Evolutionary conservation across 495 filamentous ascomycete species (phyloP).

Genomic region (Aspergillus kassunensis): DNA sequence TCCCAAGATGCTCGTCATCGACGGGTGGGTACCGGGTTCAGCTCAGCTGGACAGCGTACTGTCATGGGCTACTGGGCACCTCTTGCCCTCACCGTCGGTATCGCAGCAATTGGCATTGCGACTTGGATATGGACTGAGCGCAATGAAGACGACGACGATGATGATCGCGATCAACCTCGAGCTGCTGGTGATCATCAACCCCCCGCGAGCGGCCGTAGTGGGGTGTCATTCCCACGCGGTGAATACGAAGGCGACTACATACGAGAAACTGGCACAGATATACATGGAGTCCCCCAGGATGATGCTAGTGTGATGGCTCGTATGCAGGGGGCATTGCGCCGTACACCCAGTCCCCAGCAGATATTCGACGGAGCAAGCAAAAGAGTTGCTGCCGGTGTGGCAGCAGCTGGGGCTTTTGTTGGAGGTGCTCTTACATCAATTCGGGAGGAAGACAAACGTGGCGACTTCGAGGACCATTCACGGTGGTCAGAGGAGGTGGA

Average conservation of each 20-base stretch:
- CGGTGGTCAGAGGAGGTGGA: constrained; percentile 82
- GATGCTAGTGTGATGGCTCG: constrained; percentile 67
- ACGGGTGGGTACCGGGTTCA: constrained; percentile 48
- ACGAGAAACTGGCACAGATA: constrained; percentile 26
- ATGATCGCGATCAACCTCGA: constrained; percentile 53
- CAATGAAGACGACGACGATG: constrained; percentile 63
- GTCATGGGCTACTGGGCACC: constrained; percentile 83
- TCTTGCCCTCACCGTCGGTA: constrained; percentile 74
- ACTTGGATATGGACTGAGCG: constrained; percentile 94
- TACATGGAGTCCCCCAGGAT: constrained; percentile 35
- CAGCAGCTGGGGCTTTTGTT: constrained; percentile 76
- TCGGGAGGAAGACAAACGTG: constrained; percentile 75
- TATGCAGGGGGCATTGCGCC: constrained; percentile 76
- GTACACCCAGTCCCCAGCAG: constrained; percentile 87
- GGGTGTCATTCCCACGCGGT: constrained; percentile 26
- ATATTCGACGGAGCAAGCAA: constrained; percentile 75
- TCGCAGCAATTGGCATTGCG: constrained; percentile 76
- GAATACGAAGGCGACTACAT: constrained; percentile 30
- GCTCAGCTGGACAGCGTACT: constrained; percentile 57
- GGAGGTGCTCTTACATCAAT: constrained; percentile 80
- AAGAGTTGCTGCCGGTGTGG: constrained; percentile 71
- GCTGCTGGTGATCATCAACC: constrained; percentile 40
- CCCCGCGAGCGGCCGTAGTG: constrained; percentile 23
- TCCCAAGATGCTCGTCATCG: constrained; percentile 61
- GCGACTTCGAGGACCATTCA: constrained; percentile 75